Evolutionary conservation across 345 rosid genomes (phyloP).

Genomic region (Cardamine occulta): DNA sequence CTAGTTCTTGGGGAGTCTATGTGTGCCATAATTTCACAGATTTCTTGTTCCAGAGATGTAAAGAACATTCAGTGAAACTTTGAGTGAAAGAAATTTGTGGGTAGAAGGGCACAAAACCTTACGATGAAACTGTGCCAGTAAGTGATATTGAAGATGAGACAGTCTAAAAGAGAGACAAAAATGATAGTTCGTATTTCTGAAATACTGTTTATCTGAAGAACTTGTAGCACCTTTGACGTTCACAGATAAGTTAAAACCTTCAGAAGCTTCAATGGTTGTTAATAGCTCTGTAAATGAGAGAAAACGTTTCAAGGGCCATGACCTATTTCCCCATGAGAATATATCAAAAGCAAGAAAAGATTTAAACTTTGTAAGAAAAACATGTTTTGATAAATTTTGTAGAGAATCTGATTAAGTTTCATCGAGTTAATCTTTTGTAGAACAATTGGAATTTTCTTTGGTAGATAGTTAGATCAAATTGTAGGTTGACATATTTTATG

Average conservation of each 20-base stretch:
- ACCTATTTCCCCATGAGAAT: not conserved
- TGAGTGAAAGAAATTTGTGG: too few relatives aligned
- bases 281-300: not conserved
- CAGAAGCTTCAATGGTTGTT: not conserved
- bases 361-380: not conserved
- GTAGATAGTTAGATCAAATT: not conserved
- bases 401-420: not conserved
- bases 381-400: not conserved
- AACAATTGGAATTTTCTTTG: not conserved
- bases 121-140: too few relatives aligned
- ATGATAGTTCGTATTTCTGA: not conserved
- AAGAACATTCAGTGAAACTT: too few relatives aligned
- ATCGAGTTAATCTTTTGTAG: not conserved
- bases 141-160: not conserved
- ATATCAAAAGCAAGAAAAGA: not conserved
- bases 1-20: too few relatives aligned
- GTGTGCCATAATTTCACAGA: too few relatives aligned
- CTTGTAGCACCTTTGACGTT: slow-evolving; percentile 16
- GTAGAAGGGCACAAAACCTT: too few relatives aligned
- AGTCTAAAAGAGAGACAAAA: not conserved
- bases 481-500: not conserved
- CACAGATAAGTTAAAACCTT: not conserved
- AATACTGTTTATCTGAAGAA: not conserved
- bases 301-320: not conserved
- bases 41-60: too few relatives aligned